These are phyloP conservation scores for Solanum tarijense DNA, from an alignment of 257 asterid genomes.

Conservation along the genomic window DNA sequence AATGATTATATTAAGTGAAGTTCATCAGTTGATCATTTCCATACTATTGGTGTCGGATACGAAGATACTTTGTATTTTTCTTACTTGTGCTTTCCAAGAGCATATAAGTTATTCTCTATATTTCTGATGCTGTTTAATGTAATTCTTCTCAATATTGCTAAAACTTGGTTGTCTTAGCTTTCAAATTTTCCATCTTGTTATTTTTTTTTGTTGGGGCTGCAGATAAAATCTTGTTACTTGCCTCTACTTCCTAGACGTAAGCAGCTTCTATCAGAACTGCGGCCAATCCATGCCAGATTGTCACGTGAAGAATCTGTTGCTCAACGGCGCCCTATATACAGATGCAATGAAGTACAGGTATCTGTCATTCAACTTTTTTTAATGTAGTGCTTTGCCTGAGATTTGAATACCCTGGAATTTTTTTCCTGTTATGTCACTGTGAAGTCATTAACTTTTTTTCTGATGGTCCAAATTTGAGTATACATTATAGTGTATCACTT, in stretches of 20 bases:
- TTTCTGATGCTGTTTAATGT: not conserved
- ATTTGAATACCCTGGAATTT: not conserved
- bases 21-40: not conserved
- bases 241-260: conserved; percentile 63
- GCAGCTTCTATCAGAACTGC: conserved; percentile 58
- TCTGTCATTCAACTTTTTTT: not conserved
- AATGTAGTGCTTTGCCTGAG: not conserved
- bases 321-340: conserved; percentile 61
- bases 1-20: not conserved
- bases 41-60: not conserved
- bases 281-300: conserved; percentile 52
- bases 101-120: not conserved
- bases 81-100: not conserved
- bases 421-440: not conserved
- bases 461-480: not conserved
- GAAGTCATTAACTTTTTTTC: not conserved
- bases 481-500: not conserved
- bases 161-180: not conserved
- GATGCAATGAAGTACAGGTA: conserved; percentile 84
- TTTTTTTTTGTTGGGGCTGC: conserved; percentile 4
- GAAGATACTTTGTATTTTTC: not conserved
- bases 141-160: not conserved
- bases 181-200: not conserved
- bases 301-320: conserved; percentile 35
- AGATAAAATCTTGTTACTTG: conserved; percentile 59